Evolutionary conservation across 208 protist species (phyloP).

Genomic region (Crithidia sp.): DNA sequence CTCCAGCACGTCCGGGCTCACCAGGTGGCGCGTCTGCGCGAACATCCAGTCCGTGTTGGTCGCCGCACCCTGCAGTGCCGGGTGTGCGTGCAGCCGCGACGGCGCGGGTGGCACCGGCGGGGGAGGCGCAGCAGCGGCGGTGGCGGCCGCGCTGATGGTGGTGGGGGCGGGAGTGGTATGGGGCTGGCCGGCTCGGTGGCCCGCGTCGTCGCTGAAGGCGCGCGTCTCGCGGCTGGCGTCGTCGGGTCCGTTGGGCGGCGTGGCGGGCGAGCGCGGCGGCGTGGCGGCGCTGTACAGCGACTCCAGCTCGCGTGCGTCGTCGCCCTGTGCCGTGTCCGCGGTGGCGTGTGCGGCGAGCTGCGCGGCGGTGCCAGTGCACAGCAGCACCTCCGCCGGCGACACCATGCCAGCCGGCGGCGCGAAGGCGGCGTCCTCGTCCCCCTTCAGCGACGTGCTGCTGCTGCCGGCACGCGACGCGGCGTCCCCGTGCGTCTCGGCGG

Average conservation of each 20-base stretch:
- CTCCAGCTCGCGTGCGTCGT: conserved; percentile 11
- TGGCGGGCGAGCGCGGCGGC: neutral
- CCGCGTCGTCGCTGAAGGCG: neutral
- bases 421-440: conserved; percentile 9
- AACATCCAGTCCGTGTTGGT: conserved; percentile 18
- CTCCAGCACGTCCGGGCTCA: conserved; percentile 15
- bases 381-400: conserved; percentile 4
- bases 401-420: neutral
- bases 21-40: conserved; percentile 15
- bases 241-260: neutral
- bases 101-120: neutral
- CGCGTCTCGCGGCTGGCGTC: neutral
- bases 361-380: neutral
- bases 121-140: neutral
- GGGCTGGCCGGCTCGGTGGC: neutral
- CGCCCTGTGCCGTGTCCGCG: neutral
- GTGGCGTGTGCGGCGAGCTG: neutral
- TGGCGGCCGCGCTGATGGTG: neutral
- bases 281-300: neutral
- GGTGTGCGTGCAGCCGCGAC: neutral
- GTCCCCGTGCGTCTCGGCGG: neutral
- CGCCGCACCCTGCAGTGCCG: neutral
- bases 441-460: neutral
- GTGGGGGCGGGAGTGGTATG: neutral
- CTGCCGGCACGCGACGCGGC: neutral